Conservation (phyloP, 208 protist species). For the Trypanosoma vivax region DNA sequence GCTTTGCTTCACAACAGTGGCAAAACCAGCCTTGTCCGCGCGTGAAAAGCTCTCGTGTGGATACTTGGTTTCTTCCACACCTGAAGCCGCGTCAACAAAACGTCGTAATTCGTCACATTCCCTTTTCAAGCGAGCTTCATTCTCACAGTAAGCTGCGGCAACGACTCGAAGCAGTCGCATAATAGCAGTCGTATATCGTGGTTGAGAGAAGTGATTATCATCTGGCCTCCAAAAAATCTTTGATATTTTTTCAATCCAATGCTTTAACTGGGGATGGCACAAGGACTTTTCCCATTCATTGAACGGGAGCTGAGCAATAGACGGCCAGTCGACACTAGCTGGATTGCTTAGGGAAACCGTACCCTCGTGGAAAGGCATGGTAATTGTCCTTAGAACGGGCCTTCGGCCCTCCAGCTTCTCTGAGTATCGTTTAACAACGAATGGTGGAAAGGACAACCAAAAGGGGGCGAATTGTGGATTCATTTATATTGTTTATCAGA, state of each 20-base stretch:
- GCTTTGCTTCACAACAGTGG: background rate
- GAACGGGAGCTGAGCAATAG: conserved; percentile 40
- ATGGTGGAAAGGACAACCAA: too few species aligned
- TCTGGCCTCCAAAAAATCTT: conserved; percentile 42
- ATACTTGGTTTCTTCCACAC: too few species aligned
- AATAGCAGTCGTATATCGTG: conserved; percentile 41
- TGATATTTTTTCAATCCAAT: conserved; percentile 45
- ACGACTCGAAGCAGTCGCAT: conserved; percentile 59
- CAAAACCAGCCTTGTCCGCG: conserved; percentile 16
- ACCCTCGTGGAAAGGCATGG: background rate
- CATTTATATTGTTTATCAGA: too few species aligned
- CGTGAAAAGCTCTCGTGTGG: too few species aligned
- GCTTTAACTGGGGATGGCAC: conserved; percentile 48
- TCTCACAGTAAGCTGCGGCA: conserved; percentile 26
- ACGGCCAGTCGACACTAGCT: conserved; percentile 12
- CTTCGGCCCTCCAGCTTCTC: too few species aligned
- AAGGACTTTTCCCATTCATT: conserved; percentile 47
- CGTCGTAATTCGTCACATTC: conserved; percentile 38
- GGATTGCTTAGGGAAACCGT: background rate
- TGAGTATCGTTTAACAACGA: too few species aligned
- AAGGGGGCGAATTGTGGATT: too few species aligned
- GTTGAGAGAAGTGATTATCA: conserved; percentile 57
- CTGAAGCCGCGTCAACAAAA: background rate
- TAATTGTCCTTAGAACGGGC: too few species aligned
- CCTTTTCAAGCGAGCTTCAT: conserved; percentile 25